Percentiles rank a stretch among this genome's conserved stretches.
phyloP scores from a whole-genome alignment of 306 rosid genomes.

The Trifolium pratense region DNA sequence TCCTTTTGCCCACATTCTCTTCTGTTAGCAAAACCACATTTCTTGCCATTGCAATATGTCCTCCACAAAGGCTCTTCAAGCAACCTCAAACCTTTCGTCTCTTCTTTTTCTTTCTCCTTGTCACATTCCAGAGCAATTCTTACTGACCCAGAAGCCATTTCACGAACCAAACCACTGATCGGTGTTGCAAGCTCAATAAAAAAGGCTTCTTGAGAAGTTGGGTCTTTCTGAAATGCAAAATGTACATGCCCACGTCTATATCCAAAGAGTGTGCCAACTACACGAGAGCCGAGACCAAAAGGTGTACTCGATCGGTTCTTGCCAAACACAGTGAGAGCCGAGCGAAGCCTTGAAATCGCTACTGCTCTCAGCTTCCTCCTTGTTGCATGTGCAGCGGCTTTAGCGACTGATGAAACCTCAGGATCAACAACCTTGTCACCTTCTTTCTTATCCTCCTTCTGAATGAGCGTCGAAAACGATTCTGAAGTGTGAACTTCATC shows the following conservation, averaged over 20 bases:
- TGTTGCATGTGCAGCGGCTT: conserved; percentile 31
- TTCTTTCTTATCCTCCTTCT: conserved; percentile 44
- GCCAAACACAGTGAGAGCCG: conserved; percentile 63
- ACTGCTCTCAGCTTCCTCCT: conserved; percentile 66
- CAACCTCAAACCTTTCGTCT: conserved; percentile 52
- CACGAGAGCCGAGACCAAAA: conserved; percentile 67
- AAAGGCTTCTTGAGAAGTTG: conserved; percentile 72
- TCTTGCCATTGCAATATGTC: conserved; percentile 92
- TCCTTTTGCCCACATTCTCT: conserved; percentile 87
- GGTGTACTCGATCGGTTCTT: conserved; percentile 56
- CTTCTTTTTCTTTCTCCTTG: conserved; percentile 54
- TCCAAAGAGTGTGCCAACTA: conserved; percentile 88
- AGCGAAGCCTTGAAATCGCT: conserved; percentile 64
- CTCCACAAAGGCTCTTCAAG: conserved; percentile 89
- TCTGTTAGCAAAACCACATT: conserved; percentile 79
- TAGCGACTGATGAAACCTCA: conserved; percentile 26
- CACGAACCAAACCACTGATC: conserved; percentile 79
- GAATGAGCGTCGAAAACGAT: conserved; percentile 45
- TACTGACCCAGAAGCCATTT: conserved; percentile 95
- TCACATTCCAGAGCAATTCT: conserved; percentile 90
- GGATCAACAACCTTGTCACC: conserved; percentile 30
- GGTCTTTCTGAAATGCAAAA: conserved; percentile 78
- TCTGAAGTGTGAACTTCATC: conserved; percentile 50
- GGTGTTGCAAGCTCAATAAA: conserved; percentile 93
- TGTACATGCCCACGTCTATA: conserved; percentile 85